phyloP scores from a whole-genome alignment of 495 filamentous ascomycete genomes.

The Penicillium ochrochloron region DNA sequence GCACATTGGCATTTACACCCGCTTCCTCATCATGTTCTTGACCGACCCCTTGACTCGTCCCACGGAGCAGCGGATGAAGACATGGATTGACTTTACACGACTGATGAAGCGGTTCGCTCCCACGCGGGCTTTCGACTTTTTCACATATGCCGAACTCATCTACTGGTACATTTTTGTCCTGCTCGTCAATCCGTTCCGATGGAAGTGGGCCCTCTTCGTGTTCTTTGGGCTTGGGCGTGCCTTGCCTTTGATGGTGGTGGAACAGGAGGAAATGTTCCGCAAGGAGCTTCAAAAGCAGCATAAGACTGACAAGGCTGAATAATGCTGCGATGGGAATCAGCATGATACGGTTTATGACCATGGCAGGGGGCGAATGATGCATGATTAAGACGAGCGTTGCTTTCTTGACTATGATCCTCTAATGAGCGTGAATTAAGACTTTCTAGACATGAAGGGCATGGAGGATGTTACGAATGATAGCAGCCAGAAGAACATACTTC shows the following conservation, averaged over 20 bases:
- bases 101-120: slow-evolving; percentile 70
- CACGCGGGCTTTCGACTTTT: slow-evolving; percentile 80
- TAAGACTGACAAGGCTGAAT: slow-evolving; percentile 13
- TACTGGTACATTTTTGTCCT: slow-evolving; percentile 87
- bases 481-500: background rate
- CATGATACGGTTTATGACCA: background rate
- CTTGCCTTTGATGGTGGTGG: slow-evolving; percentile 67
- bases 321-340: slow-evolving; percentile 1
- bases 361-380: background rate
- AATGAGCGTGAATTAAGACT: background rate
- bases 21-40: slow-evolving; percentile 84
- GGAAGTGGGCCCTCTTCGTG: slow-evolving; percentile 76
- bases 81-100: slow-evolving; percentile 87
- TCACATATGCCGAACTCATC: slow-evolving; percentile 80
- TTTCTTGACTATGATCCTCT: background rate
- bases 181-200: slow-evolving; percentile 80
- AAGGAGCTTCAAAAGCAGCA: slow-evolving; percentile 38
- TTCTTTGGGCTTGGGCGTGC: slow-evolving; percentile 73
- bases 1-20: slow-evolving; percentile 88
- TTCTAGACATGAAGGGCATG: background rate
- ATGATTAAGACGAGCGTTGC: background rate
- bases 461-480: background rate
- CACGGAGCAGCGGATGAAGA: slow-evolving; percentile 72
- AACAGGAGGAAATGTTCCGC: slow-evolving; percentile 60
- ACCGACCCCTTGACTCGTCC: slow-evolving; percentile 77